Evolutionary conservation across 306 rosid genomes (phyloP).

Genomic region (Castanopsis chinensis): DNA sequence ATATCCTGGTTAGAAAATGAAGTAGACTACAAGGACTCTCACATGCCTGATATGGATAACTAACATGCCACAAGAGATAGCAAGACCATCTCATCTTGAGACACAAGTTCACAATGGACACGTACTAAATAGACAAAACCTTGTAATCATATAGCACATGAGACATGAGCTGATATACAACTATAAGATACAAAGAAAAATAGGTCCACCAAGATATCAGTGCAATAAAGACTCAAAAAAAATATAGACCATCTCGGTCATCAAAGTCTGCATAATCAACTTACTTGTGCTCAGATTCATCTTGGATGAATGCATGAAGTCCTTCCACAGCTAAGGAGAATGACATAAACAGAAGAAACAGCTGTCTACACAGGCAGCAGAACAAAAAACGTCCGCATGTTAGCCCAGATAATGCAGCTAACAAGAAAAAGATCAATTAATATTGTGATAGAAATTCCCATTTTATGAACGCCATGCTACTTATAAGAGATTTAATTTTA

Average conservation of each 20-base stretch:
- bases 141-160: background rate
- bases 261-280: conserved; percentile 29
- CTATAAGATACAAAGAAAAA: background rate
- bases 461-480: background rate
- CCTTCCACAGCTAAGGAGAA: conserved; percentile 98
- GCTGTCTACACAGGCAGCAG: conserved; percentile 92
- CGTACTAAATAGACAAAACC: background rate
- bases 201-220: background rate
- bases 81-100: background rate
- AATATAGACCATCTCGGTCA: background rate
- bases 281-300: conserved; percentile 99
- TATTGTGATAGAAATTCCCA: background rate
- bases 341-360: conserved; percentile 95
- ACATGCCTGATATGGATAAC: background rate
- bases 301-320: conserved; percentile 95
- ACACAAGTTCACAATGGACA: background rate
- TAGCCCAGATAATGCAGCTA: conserved; percentile 36
- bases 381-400: conserved; percentile 47
- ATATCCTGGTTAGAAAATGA: background rate
- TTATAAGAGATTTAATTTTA: background rate
- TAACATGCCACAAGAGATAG: background rate
- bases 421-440: background rate
- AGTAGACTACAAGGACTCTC: background rate
- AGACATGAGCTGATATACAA: background rate
- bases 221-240: background rate